Percentiles rank a stretch among this genome's conserved stretches.
Conservation (phyloP, 208 protist genomes). For the Porcisia deanei region DNA sequence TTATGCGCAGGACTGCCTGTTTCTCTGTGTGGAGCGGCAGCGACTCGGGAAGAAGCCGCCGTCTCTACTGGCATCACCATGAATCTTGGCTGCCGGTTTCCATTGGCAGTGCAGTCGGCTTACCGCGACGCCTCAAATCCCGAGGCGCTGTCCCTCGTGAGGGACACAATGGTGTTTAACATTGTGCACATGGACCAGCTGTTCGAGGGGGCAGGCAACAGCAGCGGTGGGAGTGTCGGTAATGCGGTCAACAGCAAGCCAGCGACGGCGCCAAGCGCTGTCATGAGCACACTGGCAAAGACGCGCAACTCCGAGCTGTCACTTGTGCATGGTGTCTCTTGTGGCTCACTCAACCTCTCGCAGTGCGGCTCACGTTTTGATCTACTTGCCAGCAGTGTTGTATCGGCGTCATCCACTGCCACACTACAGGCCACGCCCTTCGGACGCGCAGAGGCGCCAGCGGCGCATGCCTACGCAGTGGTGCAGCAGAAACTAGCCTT, state of each 20-base stretch:
- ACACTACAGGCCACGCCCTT: not conserved
- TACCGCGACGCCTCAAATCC: slow-evolving; percentile 8
- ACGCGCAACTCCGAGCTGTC: slow-evolving; percentile 17
- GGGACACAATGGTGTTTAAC: slow-evolving; percentile 32
- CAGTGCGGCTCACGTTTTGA: slow-evolving; percentile 12
- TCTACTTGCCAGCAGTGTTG: not conserved
- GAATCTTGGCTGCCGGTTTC: slow-evolving; percentile 23
- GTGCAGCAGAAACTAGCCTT: slow-evolving; percentile 25
- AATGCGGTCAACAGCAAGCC: not conserved
- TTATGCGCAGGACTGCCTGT: not conserved
- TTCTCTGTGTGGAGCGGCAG: not conserved
- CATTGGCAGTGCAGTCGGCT: slow-evolving; percentile 12
- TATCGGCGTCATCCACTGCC: not conserved
- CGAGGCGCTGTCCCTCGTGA: slow-evolving; percentile 11
- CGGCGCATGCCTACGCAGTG: slow-evolving; percentile 20
- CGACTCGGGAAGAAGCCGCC: not conserved
- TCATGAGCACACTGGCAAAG: slow-evolving; percentile 11
- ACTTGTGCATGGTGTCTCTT: slow-evolving; percentile 1
- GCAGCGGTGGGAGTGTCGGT: not conserved
- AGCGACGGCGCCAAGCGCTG: not conserved
- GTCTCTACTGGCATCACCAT: slow-evolving; percentile 16
- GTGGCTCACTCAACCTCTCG: slow-evolving; percentile 4
- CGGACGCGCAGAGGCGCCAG: slow-evolving; percentile 1
- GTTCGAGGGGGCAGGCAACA: slow-evolving; percentile 12
- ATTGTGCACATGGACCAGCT: slow-evolving; percentile 31